Conservation (phyloP, 129 eudicot genomes). For the Cynara cardunculus region DNA sequence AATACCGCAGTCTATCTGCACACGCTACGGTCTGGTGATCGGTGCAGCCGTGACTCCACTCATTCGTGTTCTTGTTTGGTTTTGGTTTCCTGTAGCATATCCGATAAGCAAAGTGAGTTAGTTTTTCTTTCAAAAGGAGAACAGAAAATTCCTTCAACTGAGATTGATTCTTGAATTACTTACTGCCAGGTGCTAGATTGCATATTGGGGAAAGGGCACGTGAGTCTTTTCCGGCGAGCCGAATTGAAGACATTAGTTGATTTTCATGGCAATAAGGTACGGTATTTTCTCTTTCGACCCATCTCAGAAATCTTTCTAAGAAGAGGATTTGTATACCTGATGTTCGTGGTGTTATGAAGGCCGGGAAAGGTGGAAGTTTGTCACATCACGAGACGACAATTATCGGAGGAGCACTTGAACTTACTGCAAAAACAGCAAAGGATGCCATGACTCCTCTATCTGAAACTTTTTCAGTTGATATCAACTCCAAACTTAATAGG, state of each 20-base stretch:
- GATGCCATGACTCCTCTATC: constrained; percentile 69
- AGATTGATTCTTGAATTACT: background rate
- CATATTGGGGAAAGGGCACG: constrained; percentile 49
- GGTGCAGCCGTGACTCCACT: constrained; percentile 66
- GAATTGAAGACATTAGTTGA: constrained; percentile 52
- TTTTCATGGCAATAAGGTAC: constrained; percentile 53
- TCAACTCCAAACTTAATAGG: constrained; percentile 61
- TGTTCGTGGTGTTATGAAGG: constrained; percentile 29
- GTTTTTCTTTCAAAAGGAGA: background rate
- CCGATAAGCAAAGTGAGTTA: constrained; percentile 57
- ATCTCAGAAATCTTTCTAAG: background rate
- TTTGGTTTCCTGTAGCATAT: constrained; percentile 60
- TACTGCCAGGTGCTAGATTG: constrained; percentile 42
- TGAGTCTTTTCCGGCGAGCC: constrained; percentile 52
- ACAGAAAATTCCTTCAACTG: background rate
- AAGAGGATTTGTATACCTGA: background rate
- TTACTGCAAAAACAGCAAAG: constrained; percentile 58
- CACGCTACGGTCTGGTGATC: constrained; percentile 51
- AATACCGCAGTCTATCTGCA: constrained; percentile 59
- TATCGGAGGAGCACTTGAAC: constrained; percentile 73
- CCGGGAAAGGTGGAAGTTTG: constrained; percentile 72
- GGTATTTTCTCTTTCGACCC: background rate
- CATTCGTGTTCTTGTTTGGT: constrained; percentile 54
- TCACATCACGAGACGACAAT: constrained; percentile 60
- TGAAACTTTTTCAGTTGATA: constrained; percentile 51